Percentiles rank a stretch among this genome's conserved stretches.
phyloP scores from a whole-genome alignment of 2,329 filamentous ascomycete genomes.

The Coleophoma eucalyptorum region DNA sequence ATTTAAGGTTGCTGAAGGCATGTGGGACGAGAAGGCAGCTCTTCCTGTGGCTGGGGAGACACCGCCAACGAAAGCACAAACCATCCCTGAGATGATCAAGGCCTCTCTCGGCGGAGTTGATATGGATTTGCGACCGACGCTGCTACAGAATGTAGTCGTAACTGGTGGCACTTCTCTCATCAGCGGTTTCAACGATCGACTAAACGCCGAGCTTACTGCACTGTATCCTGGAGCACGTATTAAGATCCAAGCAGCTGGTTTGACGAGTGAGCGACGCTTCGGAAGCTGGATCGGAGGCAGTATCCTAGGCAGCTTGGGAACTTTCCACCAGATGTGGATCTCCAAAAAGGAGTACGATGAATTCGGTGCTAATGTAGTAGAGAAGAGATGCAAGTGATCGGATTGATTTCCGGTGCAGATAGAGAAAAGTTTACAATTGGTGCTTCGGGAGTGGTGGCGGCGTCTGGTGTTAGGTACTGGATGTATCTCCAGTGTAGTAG shows the following conservation, averaged over 20 bases:
- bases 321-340: slow-evolving; percentile 99
- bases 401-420: slow-evolving; percentile 2
- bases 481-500: neutral
- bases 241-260: slow-evolving; percentile 81
- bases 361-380: slow-evolving; percentile 83
- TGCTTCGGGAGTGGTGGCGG: slow-evolving; percentile 1
- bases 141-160: slow-evolving; percentile 88
- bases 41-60: slow-evolving; percentile 42
- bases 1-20: slow-evolving; percentile 79
- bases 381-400: slow-evolving; percentile 87
- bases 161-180: slow-evolving; percentile 85
- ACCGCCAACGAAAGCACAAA: slow-evolving; percentile 65
- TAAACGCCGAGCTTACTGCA: slow-evolving; percentile 77
- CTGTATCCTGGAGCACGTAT: slow-evolving; percentile 85
- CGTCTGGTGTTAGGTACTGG: neutral
- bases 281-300: slow-evolving; percentile 95
- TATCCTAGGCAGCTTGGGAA: slow-evolving; percentile 90
- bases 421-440: slow-evolving; percentile 7
- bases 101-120: slow-evolving; percentile 76
- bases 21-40: slow-evolving; percentile 84
- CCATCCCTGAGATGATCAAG: slow-evolving; percentile 79
- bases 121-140: slow-evolving; percentile 77
- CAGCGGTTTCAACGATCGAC: slow-evolving; percentile 86
- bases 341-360: slow-evolving; percentile 97
- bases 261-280: slow-evolving; percentile 85